Conservation (phyloP, 2,329 filamentous ascomycete species). For the Camillea tinctor region DNA sequence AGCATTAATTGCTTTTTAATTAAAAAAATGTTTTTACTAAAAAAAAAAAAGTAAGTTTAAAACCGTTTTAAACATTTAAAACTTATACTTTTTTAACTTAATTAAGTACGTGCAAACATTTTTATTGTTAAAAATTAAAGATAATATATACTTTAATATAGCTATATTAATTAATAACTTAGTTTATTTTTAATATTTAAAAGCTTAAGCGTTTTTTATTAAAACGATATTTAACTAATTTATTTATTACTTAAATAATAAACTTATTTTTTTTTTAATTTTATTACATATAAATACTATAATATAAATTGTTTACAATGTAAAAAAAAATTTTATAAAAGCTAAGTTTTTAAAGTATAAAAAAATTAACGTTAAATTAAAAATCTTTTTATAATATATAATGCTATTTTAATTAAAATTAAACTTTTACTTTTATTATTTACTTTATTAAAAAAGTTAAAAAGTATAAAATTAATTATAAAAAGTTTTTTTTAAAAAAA, state of each 20-base stretch:
- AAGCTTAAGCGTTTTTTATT: slow-evolving; percentile 6
- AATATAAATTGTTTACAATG: slow-evolving; percentile 1
- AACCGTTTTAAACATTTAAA: slow-evolving; percentile 6
- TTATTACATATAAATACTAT: slow-evolving; percentile 1
- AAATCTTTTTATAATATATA: background rate
- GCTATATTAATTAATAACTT: slow-evolving; percentile 1
- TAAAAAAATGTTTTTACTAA: no score
- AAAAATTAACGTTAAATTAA: slow-evolving; percentile 1
- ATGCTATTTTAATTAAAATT: no score
- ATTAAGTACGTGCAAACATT: background rate
- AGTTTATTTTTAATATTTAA: slow-evolving; percentile 3
- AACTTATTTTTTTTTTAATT: slow-evolving; percentile 5
- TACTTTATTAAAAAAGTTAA: no score
- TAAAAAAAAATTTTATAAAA: background rate
- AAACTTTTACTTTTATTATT: no score
- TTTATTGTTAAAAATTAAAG: slow-evolving; percentile 1
- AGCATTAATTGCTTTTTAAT: background rate
- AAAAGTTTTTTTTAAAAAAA: no score
- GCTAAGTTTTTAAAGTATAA: slow-evolving; percentile 3
- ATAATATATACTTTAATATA: slow-evolving; percentile 4
- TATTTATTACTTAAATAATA: slow-evolving; percentile 5
- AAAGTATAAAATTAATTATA: no score
- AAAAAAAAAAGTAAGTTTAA: background rate
- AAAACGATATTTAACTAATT: slow-evolving; percentile 2
- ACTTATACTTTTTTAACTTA: background rate